Conservation (phyloP, 129 eudicot genomes). For the Artemisia annua region DNA sequence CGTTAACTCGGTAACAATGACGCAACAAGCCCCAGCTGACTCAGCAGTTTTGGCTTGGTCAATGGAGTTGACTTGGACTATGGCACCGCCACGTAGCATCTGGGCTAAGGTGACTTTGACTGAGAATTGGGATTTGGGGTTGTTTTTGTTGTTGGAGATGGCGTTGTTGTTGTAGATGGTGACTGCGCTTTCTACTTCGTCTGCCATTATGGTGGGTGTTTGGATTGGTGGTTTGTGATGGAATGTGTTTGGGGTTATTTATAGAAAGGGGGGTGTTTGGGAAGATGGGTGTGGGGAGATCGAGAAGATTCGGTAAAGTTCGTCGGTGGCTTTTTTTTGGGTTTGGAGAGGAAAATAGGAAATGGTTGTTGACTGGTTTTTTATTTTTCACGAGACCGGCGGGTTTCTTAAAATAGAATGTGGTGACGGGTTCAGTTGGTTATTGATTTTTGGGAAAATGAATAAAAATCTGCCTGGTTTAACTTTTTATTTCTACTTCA, state of each 20-base stretch:
- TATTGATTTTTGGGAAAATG: no score
- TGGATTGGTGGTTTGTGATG: slow-evolving; percentile 28
- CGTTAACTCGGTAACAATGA: slow-evolving; percentile 38
- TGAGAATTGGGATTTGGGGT: slow-evolving; percentile 37
- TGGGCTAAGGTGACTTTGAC: slow-evolving; percentile 75
- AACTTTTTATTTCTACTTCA: no score
- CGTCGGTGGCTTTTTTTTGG: slow-evolving; percentile 31
- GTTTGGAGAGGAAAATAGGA: no score
- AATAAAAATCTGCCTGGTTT: no score
- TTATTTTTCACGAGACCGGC: slow-evolving; percentile 7
- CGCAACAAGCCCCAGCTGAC: slow-evolving; percentile 82
- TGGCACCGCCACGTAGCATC: slow-evolving; percentile 80
- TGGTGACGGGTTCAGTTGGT: no score
- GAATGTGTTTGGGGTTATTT: slow-evolving; percentile 13
- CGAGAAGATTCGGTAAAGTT: slow-evolving; percentile 34
- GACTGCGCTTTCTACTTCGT: slow-evolving; percentile 71
- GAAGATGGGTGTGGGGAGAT: slow-evolving; percentile 30
- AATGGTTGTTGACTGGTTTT: no score
- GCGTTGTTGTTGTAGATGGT: slow-evolving; percentile 65
- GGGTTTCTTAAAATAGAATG: no score
- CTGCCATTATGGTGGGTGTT: slow-evolving; percentile 47
- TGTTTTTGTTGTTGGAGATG: slow-evolving; percentile 56
- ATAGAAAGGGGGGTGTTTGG: slow-evolving; percentile 32
- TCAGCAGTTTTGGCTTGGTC: slow-evolving; percentile 91
- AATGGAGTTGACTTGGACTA: slow-evolving; percentile 52